phyloP scores from a whole-genome alignment of 371 early-diverging fungal species.

The Capillidium heterosporum region DNA sequence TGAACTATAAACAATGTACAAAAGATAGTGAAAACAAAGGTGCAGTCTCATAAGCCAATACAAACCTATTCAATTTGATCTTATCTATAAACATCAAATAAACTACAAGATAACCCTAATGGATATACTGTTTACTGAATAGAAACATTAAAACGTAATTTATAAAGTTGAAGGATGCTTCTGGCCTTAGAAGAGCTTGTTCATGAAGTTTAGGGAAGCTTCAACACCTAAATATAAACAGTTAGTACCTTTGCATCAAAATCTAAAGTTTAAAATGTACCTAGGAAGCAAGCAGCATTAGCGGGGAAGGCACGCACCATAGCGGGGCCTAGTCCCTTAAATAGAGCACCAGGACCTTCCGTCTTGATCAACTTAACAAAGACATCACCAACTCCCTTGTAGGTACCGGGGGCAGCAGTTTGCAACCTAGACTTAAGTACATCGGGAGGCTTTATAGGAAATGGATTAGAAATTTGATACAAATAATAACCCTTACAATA shows the following conservation, averaged over 20 bases:
- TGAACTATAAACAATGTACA: no score
- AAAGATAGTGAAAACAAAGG: no score
- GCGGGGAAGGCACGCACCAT: conserved; percentile 92
- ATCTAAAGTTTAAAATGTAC: conserved; percentile 1
- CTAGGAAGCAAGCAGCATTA: conserved; percentile 42
- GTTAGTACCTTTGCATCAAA: not conserved
- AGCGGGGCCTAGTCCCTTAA: conserved; percentile 93
- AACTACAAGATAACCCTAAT: no score
- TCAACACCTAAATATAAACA: conserved; percentile 8
- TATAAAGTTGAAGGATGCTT: no score
- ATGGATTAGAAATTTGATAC: not conserved
- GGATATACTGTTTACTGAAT: no score
- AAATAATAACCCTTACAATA: conserved; percentile 9
- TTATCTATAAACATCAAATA: no score
- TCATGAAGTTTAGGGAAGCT: conserved; percentile 7
- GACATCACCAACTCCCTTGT: conserved; percentile 63
- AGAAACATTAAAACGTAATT: no score
- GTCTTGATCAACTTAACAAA: conserved; percentile 64
- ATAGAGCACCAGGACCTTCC: conserved; percentile 83
- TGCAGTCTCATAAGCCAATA: no score
- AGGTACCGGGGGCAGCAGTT: conserved; percentile 90
- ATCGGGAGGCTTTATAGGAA: conserved; percentile 75
- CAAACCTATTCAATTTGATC: no score
- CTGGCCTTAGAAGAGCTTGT: conserved; percentile 7
- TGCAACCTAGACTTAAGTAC: conserved; percentile 94